Evolutionary conservation across 2,329 filamentous ascomycete species (phyloP), one percentile per base, ranked within the genome.

Genomic region (Fusarium anthophilum): DNA sequence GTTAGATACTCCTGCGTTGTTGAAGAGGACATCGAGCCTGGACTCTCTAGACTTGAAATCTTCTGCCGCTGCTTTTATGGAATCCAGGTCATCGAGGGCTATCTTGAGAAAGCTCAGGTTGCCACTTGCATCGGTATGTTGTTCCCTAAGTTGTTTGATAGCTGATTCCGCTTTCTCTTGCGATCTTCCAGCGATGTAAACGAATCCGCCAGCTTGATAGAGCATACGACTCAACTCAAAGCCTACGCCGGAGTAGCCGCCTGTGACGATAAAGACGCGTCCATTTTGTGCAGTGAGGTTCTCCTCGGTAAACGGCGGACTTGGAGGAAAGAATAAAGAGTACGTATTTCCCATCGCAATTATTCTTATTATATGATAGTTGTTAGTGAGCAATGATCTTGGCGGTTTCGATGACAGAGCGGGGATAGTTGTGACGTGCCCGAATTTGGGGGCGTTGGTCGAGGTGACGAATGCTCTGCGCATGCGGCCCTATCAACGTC

Each of bases 151-250:
- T 17, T 51, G 43, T 1, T 15, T n/a, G 2, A 76, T 63, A 12
- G 61, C 61, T 9, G 56, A 41, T 10, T 64, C 51, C 8, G 43
- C 66, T 44, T 71, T 60, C 5, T 68, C 55, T n/a, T 39, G 43
- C 5, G 59, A 67, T 44, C 74, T 74, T 4, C 74, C 74, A 8
- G 74, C 72, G 28, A 76, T 24, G 30, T 74, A 76, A 4, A 76
- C 72, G 0, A 45, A 53, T 14, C 66, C 72, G 6, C 63, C 61
- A 5, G 63, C 61, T 32, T 61, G 48, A 15, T 65, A 68, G 9
- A 76, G 59, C 12, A 76, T 75, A 1, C 43, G 51, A 6, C 47
- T 55, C 17, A 76, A 35, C 15, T 76, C 58, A 9, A 69, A 71
- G 9, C 74, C 74, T 13, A 76, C 44, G 24, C 74, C 74, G 1